A percentile compares a stretch with the other conserved stretches of the same genome.
These are phyloP conservation scores for Emericellopsis atlantica DNA, from an alignment of 2,329 filamentous ascomycete species.

Conservation along the genomic window DNA sequence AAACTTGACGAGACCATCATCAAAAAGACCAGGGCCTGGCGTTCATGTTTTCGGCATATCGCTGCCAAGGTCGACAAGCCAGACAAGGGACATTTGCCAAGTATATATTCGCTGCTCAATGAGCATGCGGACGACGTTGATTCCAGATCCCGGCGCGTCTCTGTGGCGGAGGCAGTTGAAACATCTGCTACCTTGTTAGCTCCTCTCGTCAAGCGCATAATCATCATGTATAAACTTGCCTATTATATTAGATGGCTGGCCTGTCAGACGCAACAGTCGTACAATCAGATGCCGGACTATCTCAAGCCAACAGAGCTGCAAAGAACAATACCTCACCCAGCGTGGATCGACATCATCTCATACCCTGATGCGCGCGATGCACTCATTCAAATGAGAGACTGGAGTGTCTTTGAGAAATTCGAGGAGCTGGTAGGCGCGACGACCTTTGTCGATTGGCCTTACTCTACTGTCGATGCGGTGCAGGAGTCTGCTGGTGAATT, in stretches of 20 bases:
- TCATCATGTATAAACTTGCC: slow-evolving; percentile 7
- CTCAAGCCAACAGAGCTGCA: slow-evolving; percentile 11
- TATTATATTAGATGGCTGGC: slow-evolving; percentile 8
- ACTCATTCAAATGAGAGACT: slow-evolving; percentile 8
- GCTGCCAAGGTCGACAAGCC: background rate
- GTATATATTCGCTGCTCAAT: slow-evolving; percentile 11
- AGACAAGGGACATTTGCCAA: slow-evolving; percentile 6
- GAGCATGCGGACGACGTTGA: slow-evolving; percentile 4
- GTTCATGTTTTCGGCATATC: background rate
- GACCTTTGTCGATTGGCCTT: background rate
- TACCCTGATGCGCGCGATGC: slow-evolving; percentile 8
- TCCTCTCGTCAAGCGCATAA: slow-evolving; percentile 6
- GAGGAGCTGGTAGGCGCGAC: background rate
- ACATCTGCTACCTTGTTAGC: slow-evolving; percentile 5
- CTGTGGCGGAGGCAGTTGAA: slow-evolving; percentile 7
- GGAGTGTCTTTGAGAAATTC: background rate
- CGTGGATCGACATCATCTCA: slow-evolving; percentile 11
- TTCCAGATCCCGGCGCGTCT: slow-evolving; percentile 1
- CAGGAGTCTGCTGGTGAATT: background rate
- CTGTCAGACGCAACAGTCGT: slow-evolving; percentile 10
- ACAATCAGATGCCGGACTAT: slow-evolving; percentile 10
- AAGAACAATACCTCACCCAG: slow-evolving; percentile 10
- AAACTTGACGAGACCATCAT: background rate
- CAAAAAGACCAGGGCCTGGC: slow-evolving; percentile 5
- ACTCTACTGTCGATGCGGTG: background rate